Evolutionary conservation across 2,329 filamentous ascomycete species (phyloP), one percentile per base, ranked within the genome.

Genomic region (Aspergillus ibericus): DNA sequence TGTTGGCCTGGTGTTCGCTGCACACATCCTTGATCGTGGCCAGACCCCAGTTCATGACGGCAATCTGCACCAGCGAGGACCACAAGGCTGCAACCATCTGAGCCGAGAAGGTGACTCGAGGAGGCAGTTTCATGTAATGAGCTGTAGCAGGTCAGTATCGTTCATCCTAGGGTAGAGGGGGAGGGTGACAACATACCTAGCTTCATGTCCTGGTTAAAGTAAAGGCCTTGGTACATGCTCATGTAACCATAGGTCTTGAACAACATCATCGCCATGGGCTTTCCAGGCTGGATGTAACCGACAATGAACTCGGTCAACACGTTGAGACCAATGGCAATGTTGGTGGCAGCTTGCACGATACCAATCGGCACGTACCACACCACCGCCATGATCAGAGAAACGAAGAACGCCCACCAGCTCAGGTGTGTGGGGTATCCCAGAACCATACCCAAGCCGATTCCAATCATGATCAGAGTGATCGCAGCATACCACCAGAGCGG

Each of bases 161-260:
- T 50, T 8, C 48, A 10, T 12, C 1, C n/a, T n/a, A 48, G 3
- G 4, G 5, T 32, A 2, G 8, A 29, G 5, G 4, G n/a, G 22
- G 15, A 22, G 15, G 10, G 49, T 18, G 50, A 34, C n/a, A 18
- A 61, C 63, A 32, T 52, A 71, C 70, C 87, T 2, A 88, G 80
- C 71, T 88, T 89, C 66, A 89, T 79, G 64, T 89, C 87, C 70
- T 87, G 84, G 5, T 81, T 78, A 70, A 89, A 89, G 70, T 83
- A 86, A 51, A 88, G 77, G 0, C 84, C 87, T 70, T 89, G 85
- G 15, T 80, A 80, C 85, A 89, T 88, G 74, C 81, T 85, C 56
- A 89, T 83, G 70, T 88, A 89, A 52, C 87, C 86, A 66, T 88
- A 91, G 61, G 87, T 89, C 75, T 90, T 90, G 78, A 91, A 91